phyloP scores from a whole-genome alignment of 176 grass and related monocot species.

The Rhynchospora breviuscula region DNA sequence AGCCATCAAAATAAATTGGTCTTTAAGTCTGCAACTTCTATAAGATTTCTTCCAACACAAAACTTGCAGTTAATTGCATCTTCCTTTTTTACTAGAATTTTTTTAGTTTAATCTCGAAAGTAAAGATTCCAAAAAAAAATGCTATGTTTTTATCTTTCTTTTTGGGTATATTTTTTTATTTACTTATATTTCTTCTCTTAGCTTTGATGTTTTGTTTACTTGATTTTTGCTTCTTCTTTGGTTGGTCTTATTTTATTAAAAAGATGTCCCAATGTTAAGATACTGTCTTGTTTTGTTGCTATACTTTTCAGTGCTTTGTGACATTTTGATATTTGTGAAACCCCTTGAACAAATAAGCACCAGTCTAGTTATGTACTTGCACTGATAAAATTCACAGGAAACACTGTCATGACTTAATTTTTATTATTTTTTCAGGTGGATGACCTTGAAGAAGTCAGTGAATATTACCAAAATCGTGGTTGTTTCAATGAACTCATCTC shows the following conservation, averaged over 20 bases:
- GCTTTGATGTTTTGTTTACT: background rate
- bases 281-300: background rate
- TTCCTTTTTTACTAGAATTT: background rate
- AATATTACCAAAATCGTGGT: constrained; percentile 46
- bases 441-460: constrained; percentile 44
- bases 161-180: background rate
- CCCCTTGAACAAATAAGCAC: background rate
- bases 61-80: background rate
- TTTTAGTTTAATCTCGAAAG: too few species aligned
- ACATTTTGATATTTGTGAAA: background rate
- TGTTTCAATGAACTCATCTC: constrained; percentile 46
- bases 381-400: background rate
- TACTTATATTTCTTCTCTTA: background rate
- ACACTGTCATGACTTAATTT: constrained; percentile 12
- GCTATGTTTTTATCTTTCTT: background rate
- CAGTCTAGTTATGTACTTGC: background rate
- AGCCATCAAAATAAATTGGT: background rate
- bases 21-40: background rate
- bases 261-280: background rate
- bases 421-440: constrained; percentile 26
- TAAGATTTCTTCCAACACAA: background rate
- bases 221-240: background rate
- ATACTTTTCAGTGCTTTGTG: background rate
- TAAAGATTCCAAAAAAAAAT: background rate
- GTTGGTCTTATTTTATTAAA: background rate